Evolutionary conservation across 495 filamentous ascomycete species (phyloP), one percentile per base, ranked within the genome.

Genomic region (Annulohypoxylon stygium): DNA sequence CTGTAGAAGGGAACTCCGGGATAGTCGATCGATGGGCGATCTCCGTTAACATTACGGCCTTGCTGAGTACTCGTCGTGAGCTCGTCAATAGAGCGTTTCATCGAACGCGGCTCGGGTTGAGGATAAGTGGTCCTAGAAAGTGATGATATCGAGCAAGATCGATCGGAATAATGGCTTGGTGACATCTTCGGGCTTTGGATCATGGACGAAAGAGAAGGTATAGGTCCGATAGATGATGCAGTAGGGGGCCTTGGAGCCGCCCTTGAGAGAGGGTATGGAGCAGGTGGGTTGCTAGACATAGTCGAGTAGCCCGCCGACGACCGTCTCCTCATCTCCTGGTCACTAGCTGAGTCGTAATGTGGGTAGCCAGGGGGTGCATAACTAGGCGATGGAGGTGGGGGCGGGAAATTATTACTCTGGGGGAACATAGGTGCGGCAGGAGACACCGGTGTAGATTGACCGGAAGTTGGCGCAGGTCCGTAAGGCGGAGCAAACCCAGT

Each of bases 11-110:
- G 59, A 9, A 74, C 63, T 0, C 66, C 67, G 11, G 68, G 59
- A 14, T 76, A 73, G 39, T 68, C 66, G 61, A 79, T 72, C 16
- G 70, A 65, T 18, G 75, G 65, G 11, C 75, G 72, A 12, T 77
- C 70, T 14, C 77, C 77, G 33, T 75, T 73, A 3, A 77, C 61
- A 37, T 71, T 74, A 16, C 77, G 77, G 45, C 75, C 72, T 39
- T 74, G 66, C 47, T 77, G 75, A 23, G 66, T 74, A n/a, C 51
- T 67, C 6, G 70, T 12, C n/a, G 67, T 65, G 20, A 79, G 76
- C 14, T 79, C 75, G 11, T 79, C 77, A n/a, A 76, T 76, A 2
- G 72, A 61, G 34, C 77, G 75, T 16, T 79, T 79, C 41, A 77
- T 61, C 26, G 68, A 48, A 10, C 75, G 63, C 37, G 71, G 55